phyloP scores from a whole-genome alignment of 2,329 filamentous ascomycete genomes.

The Cytospora mali region DNA sequence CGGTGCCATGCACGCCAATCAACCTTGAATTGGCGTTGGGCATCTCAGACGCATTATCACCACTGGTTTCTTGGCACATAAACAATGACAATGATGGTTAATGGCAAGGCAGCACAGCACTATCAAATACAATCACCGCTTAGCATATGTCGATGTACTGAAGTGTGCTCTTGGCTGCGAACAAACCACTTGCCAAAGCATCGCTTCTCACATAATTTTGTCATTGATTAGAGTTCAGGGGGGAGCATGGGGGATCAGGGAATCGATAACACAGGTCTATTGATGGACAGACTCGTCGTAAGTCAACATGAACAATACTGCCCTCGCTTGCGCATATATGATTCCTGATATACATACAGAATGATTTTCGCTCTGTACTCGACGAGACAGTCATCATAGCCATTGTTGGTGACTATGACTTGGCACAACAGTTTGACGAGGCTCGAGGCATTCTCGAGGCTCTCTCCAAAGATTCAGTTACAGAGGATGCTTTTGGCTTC shows the following conservation, averaged over 20 bases:
- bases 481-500: conserved; percentile 75
- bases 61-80: background rate
- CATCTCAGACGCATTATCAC: background rate
- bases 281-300: conserved; percentile 23
- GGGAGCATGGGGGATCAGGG: conserved; percentile 14
- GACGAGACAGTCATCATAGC: conserved; percentile 78
- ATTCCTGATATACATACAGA: conserved; percentile 44
- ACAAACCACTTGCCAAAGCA: background rate
- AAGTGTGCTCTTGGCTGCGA: background rate
- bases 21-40: background rate
- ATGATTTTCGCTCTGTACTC: conserved; percentile 72
- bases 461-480: conserved; percentile 64
- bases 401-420: conserved; percentile 73
- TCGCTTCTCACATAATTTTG: background rate
- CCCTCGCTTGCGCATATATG: background rate
- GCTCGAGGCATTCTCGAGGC: conserved; percentile 64
- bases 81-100: background rate
- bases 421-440: conserved; percentile 55
- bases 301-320: background rate
- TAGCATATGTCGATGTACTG: background rate
- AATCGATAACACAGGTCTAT: conserved; percentile 13
- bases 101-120: background rate
- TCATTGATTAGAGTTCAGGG: background rate
- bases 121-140: background rate
- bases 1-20: background rate